Percentiles rank a stretch among this genome's conserved stretches.
Evolutionary conservation across 2,329 filamentous ascomycete species (phyloP).

Genomic region (Sarocladiaceae sp.): DNA sequence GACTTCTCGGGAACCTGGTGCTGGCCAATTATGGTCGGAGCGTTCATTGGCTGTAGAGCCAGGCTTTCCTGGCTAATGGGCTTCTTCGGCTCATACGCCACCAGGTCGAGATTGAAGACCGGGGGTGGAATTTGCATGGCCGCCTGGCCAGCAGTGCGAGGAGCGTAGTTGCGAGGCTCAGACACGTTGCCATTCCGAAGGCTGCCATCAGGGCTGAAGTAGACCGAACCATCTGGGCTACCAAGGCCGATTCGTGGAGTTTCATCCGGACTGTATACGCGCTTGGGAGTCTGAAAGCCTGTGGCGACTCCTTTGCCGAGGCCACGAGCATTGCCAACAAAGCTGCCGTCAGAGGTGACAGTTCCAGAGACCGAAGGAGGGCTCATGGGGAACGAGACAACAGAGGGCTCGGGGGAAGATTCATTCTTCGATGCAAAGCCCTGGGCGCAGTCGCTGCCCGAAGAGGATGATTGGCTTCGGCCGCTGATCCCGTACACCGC

Average conservation of each 20-base stretch:
- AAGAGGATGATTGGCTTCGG: neutral
- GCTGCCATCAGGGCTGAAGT: slow-evolving; percentile 8
- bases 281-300: neutral
- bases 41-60: neutral
- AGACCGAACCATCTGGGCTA: neutral
- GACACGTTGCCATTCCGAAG: slow-evolving; percentile 16
- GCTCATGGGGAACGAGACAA: neutral
- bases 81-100: slow-evolving; percentile 11
- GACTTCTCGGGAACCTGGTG: slow-evolving; percentile 12
- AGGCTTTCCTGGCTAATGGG: too few species aligned
- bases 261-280: neutral
- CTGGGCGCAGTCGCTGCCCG: neutral
- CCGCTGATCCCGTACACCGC: neutral
- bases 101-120: slow-evolving; percentile 22
- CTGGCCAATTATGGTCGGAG: neutral
- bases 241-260: neutral
- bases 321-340: neutral
- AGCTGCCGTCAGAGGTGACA: neutral
- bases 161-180: slow-evolving; percentile 39
- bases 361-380: neutral
- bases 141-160: slow-evolving; percentile 25
- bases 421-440: neutral
- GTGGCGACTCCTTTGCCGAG: neutral
- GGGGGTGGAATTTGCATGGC: slow-evolving; percentile 29
- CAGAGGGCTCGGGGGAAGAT: neutral